Conservation (phyloP, 768 basidiomycete species). For the Cantharellus cinnabarinus region DNA sequence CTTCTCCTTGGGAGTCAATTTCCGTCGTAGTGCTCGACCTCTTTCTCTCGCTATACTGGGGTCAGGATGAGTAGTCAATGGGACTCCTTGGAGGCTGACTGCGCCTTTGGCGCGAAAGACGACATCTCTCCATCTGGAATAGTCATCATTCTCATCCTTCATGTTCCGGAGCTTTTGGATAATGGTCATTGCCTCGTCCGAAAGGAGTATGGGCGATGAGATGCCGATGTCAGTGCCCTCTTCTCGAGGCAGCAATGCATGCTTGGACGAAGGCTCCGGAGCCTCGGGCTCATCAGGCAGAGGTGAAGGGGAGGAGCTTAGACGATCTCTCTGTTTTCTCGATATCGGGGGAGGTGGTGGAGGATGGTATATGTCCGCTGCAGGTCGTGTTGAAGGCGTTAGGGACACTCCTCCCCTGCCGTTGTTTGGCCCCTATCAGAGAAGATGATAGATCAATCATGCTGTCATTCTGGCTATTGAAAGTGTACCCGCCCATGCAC, state of each 20-base stretch:
- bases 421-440: conserved; percentile 9
- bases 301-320: neutral
- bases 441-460: neutral
- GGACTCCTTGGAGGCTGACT: no score
- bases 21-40: conserved; percentile 20
- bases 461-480: neutral
- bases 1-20: conserved; percentile 8
- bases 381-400: conserved; percentile 3
- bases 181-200: conserved; percentile 52
- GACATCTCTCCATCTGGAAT: conserved; percentile 74
- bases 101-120: conserved; percentile 57
- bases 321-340: conserved; percentile 1
- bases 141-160: conserved; percentile 84
- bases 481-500: conserved; percentile 17
- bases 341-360: neutral
- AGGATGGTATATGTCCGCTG: conserved; percentile 1
- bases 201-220: conserved; percentile 67
- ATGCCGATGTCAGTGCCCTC: conserved; percentile 76
- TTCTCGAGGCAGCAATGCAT: conserved; percentile 46
- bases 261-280: neutral
- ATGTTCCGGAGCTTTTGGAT: conserved; percentile 62
- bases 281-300: neutral
- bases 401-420: conserved; percentile 8
- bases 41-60: conserved; percentile 14
- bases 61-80: conserved; percentile 14